A percentile compares a stretch with the other conserved stretches of the same genome.
Evolutionary conservation across 371 early-diverging fungal genomes (phyloP).

Genomic region (Apophysomyces ossiformis): DNA sequence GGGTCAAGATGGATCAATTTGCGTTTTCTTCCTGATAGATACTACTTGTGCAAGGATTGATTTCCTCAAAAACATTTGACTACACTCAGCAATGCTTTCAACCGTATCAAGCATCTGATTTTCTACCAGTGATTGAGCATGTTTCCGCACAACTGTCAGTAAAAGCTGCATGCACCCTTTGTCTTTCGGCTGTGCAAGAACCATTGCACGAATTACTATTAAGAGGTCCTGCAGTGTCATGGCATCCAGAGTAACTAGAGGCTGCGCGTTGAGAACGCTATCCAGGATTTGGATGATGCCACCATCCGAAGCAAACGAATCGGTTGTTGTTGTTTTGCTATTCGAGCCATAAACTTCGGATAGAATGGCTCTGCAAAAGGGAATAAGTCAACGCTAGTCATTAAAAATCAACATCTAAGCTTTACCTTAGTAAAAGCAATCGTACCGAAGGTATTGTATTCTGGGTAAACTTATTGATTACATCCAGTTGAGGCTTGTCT

Average conservation of each 20-base stretch:
- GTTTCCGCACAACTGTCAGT: conserved; percentile 1
- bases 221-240: not conserved
- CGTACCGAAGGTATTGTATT: not conserved
- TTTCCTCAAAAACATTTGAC: conserved; percentile 13
- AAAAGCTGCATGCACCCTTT: conserved; percentile 17
- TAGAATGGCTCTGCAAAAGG: not conserved
- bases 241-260: conserved; percentile 5
- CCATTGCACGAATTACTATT: not conserved
- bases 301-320: not conserved
- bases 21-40: conserved; percentile 11
- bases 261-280: not conserved
- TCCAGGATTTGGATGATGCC: not conserved
- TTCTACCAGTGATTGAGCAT: conserved; percentile 13
- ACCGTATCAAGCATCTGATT: not conserved
- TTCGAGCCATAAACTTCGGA: not conserved
- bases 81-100: not conserved
- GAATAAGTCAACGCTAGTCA: not conserved
- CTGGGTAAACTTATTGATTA: conserved; percentile 15
- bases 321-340: not conserved
- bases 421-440: not conserved
- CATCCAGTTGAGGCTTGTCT: conserved; percentile 19
- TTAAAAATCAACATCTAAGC: not conserved
- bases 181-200: conserved; percentile 5
- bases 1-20: not conserved
- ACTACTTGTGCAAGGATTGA: conserved; percentile 9